Conservation (phyloP, 2,329 filamentous ascomycete genomes). For the Fusarium abutilonis region DNA sequence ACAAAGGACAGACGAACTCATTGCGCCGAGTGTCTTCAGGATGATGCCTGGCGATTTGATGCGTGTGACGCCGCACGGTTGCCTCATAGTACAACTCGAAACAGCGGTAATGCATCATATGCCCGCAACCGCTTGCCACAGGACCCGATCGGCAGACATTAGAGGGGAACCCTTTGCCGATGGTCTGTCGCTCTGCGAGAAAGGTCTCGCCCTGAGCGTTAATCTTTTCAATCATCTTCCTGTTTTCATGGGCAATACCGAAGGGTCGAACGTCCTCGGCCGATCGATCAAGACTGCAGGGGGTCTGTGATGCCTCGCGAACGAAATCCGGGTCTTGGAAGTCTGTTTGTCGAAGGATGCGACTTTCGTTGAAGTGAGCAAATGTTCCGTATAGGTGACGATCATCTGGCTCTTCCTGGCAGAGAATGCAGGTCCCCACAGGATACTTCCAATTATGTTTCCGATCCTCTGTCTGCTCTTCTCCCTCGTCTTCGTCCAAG, state of each 20-base stretch:
- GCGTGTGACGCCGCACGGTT: conserved; percentile 82
- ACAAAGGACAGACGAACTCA: conserved; percentile 96
- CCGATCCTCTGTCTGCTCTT: conserved; percentile 68
- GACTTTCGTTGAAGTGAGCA: conserved; percentile 86
- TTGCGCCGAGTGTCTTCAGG: conserved; percentile 81
- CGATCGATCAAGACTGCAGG: conserved; percentile 83
- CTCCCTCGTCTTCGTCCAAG: conserved; percentile 75
- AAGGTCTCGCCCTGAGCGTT: conserved; percentile 77
- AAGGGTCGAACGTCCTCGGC: conserved; percentile 87
- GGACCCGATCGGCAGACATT: conserved; percentile 75
- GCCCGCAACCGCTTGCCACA: conserved; percentile 90
- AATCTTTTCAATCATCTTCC: conserved; percentile 78
- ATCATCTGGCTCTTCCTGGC: conserved; percentile 95
- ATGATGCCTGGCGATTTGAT: conserved; percentile 94
- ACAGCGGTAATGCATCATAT: conserved; percentile 98
- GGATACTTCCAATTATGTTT: conserved; percentile 85
- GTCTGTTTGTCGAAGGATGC: conserved; percentile 86
- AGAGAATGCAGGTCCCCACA: conserved; percentile 91
- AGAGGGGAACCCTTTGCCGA: conserved; percentile 89
- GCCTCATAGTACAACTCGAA: conserved; percentile 92
- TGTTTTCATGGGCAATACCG: conserved; percentile 89
- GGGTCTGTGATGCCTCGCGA: conserved; percentile 81
- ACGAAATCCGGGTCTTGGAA: conserved; percentile 84
- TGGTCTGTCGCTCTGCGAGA: conserved; percentile 77
- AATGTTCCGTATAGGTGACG: conserved; percentile 91